phyloP scores from a whole-genome alignment of 2,329 filamentous ascomycete species.

The Capronia epimyces region DNA sequence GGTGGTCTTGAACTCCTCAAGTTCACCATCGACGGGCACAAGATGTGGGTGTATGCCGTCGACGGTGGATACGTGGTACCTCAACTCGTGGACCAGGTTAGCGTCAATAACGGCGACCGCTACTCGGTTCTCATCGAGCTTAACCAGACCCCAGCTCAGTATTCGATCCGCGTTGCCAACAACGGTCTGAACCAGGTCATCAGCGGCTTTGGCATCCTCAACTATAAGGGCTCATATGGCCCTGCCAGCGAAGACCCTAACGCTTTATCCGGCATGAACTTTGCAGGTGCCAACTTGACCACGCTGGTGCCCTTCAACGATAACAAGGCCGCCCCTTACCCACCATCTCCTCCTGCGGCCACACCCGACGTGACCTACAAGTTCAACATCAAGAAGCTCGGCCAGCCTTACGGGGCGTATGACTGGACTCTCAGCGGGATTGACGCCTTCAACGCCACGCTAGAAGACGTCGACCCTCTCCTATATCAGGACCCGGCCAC shows the following conservation, averaged over 20 bases:
- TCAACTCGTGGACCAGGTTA: constrained; percentile 34
- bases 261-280: constrained; percentile 46
- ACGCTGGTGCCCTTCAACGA: constrained; percentile 45
- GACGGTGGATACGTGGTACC: constrained; percentile 43
- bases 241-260: constrained; percentile 25
- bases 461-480: constrained; percentile 41
- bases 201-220: constrained; percentile 48
- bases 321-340: constrained; percentile 44
- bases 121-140: constrained; percentile 41
- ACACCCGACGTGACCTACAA: constrained; percentile 46
- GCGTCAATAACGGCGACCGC: constrained; percentile 38
- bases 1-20: constrained; percentile 33
- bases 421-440: constrained; percentile 51
- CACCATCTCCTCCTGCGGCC: constrained; percentile 41
- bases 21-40: constrained; percentile 43
- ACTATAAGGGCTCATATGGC: constrained; percentile 34
- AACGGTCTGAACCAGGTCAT: constrained; percentile 51
- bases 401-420: constrained; percentile 40
- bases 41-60: constrained; percentile 42
- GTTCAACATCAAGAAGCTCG: constrained; percentile 31
- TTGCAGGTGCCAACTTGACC: constrained; percentile 43
- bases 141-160: constrained; percentile 35
- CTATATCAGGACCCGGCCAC: constrained; percentile 43
- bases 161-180: constrained; percentile 48
- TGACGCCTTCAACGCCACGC: constrained; percentile 34